Evolutionary conservation across 2,329 filamentous ascomycete species (phyloP).

Genomic region (Penicillium brasilianum): DNA sequence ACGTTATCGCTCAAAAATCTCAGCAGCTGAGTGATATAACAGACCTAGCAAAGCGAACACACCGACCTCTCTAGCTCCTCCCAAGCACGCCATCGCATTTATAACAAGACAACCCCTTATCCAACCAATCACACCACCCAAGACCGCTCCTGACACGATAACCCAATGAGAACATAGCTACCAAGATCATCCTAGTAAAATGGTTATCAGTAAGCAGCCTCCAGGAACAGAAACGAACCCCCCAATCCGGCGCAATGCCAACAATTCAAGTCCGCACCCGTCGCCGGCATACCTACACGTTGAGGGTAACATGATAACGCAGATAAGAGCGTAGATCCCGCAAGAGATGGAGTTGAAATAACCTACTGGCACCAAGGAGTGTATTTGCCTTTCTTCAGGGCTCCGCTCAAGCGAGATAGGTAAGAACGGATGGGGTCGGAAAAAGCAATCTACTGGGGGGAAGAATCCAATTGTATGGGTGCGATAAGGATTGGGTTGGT

Average conservation of each 20-base stretch:
- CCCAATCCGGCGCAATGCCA: too few species aligned
- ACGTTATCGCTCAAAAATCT: too few species aligned
- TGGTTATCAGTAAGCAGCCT: conserved; percentile 3
- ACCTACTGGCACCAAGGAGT: conserved; percentile 11
- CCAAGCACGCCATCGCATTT: background rate
- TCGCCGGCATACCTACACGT: too few species aligned
- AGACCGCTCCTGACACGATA: conserved; percentile 8
- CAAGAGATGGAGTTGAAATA: conserved; percentile 24
- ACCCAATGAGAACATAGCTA: background rate
- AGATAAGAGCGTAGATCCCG: too few species aligned
- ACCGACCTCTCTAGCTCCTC: too few species aligned
- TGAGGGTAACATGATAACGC: too few species aligned
- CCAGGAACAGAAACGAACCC: too few species aligned
- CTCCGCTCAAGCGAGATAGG: conserved; percentile 13
- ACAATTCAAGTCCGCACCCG: too few species aligned
- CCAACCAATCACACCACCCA: conserved; percentile 14
- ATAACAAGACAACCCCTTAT: background rate
- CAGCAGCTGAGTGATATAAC: too few species aligned
- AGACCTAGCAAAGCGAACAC: too few species aligned
- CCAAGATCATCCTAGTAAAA: background rate
- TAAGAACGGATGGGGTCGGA: conserved; percentile 7
- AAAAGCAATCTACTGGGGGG: conserved; percentile 20
- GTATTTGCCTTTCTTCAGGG: conserved; percentile 19
- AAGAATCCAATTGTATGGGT: background rate
- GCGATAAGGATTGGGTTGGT: conserved; percentile 3